Evolutionary conservation across 2,329 filamentous ascomycete species (phyloP).

Genomic region (Fusarium sororula): DNA sequence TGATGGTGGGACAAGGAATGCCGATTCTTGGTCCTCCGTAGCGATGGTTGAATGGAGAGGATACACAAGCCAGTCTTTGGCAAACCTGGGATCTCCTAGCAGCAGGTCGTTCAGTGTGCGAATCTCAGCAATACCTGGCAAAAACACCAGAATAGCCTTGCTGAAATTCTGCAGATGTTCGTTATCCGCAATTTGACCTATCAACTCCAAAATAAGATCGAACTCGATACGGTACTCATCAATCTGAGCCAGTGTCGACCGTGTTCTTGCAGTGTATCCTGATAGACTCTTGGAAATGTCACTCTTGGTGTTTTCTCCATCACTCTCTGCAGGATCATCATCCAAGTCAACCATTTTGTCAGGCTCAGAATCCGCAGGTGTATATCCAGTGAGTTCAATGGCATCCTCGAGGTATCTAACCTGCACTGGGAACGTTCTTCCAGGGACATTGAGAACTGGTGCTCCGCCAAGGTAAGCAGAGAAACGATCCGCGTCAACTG

Average conservation of each 20-base stretch:
- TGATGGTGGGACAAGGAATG: slow-evolving; percentile 84
- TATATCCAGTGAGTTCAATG: slow-evolving; percentile 85
- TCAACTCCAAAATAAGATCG: slow-evolving; percentile 81
- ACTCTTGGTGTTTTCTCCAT: slow-evolving; percentile 61
- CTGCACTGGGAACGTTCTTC: slow-evolving; percentile 90
- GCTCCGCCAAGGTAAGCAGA: slow-evolving; percentile 87
- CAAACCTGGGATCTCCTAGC: slow-evolving; percentile 78
- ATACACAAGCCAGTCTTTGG: slow-evolving; percentile 83
- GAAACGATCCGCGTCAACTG: slow-evolving; percentile 91
- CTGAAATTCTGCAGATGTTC: slow-evolving; percentile 76
- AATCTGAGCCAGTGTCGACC: slow-evolving; percentile 76
- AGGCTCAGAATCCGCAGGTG: slow-evolving; percentile 52
- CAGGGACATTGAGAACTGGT: slow-evolving; percentile 89
- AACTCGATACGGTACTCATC: slow-evolving; percentile 95
- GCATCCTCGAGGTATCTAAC: slow-evolving; percentile 93
- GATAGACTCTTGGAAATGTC: slow-evolving; percentile 72
- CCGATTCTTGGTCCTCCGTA: slow-evolving; percentile 94
- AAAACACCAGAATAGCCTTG: slow-evolving; percentile 91
- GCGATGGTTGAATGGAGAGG: slow-evolving; percentile 94
- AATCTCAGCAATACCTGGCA: slow-evolving; percentile 95
- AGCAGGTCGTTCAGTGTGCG: slow-evolving; percentile 87
- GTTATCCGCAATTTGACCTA: slow-evolving; percentile 78
- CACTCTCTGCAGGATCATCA: slow-evolving; percentile 64
- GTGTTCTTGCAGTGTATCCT: slow-evolving; percentile 79
- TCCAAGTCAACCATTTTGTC: slow-evolving; percentile 70